Evolutionary conservation across 345 rosid genomes (phyloP).

Genomic region (Turnera subulata): DNA sequence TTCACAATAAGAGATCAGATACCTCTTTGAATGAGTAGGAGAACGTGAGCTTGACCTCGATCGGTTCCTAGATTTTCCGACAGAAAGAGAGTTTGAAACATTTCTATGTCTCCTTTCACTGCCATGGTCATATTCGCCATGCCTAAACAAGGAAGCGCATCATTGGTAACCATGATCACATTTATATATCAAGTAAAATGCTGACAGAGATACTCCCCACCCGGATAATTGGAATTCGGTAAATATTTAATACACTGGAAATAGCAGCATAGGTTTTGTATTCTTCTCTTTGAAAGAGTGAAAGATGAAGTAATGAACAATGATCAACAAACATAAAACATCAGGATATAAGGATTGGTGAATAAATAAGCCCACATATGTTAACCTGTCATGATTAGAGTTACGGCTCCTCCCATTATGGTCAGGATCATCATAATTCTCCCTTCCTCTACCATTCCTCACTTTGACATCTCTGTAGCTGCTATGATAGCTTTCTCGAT

Average conservation of each 20-base stretch:
- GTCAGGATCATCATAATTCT: conserved; percentile 12
- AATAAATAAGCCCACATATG: not conserved
- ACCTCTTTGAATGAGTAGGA: conserved; percentile 28
- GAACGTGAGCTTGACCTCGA: conserved; percentile 27
- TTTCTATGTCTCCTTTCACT: conserved; percentile 19
- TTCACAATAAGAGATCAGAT: not conserved
- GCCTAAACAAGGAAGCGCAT: conserved; percentile 6
- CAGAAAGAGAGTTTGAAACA: conserved; percentile 16
- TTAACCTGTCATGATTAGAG: conserved; percentile 19
- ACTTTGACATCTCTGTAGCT: conserved; percentile 14
- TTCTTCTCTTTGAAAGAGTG: too few relatives aligned
- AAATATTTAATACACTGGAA: too few relatives aligned
- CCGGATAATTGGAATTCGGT: too few relatives aligned
- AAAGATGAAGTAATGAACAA: too few relatives aligned
- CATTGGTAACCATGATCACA: not conserved
- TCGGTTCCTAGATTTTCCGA: conserved; percentile 16
- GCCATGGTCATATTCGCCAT: conserved; percentile 17
- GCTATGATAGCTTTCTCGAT: conserved; percentile 7
- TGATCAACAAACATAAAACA: not conserved
- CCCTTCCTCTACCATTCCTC: conserved; percentile 17
- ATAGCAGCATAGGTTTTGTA: too few relatives aligned
- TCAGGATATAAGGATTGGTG: not conserved
- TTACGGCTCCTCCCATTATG: conserved; percentile 2
- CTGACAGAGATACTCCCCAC: not conserved
- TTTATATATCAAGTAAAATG: not conserved